Percentiles rank a stretch among this genome's conserved stretches.
These are phyloP conservation scores for Ambrosia trifida DNA, from an alignment of 129 eudicot genomes.

Conservation along the genomic window DNA sequence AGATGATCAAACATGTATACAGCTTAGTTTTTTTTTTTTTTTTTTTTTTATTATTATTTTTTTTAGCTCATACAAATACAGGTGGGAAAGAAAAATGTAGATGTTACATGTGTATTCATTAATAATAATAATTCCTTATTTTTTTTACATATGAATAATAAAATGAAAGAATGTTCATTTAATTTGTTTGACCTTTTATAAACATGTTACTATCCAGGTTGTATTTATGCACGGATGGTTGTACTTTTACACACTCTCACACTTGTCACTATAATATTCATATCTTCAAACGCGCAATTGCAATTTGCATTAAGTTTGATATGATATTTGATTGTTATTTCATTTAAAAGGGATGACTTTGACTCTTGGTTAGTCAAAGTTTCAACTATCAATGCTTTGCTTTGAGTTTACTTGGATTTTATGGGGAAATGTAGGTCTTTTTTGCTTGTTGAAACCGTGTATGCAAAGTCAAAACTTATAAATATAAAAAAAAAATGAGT, in stretches of 20 bases:
- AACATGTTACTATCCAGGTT: neutral
- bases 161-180: slow-evolving; percentile 9
- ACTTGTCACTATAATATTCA: slow-evolving; percentile 8
- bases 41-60: slow-evolving; percentile 14
- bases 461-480: neutral
- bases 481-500: neutral
- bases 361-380: slow-evolving; percentile 31
- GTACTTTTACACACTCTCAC: slow-evolving; percentile 10
- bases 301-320: slow-evolving; percentile 1
- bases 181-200: slow-evolving; percentile 22
- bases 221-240: slow-evolving; percentile 8
- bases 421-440: slow-evolving; percentile 24
- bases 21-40: slow-evolving; percentile 26
- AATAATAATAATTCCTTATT: slow-evolving; percentile 11
- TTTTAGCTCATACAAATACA: slow-evolving; percentile 12
- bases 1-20: slow-evolving; percentile 31
- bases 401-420: slow-evolving; percentile 32
- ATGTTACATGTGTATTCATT: slow-evolving; percentile 33
- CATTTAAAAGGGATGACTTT: slow-evolving; percentile 7
- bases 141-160: slow-evolving; percentile 30
- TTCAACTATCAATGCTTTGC: slow-evolving; percentile 5
- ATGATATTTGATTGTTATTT: slow-evolving; percentile 6
- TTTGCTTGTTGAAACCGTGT: slow-evolving; percentile 32
- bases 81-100: slow-evolving; percentile 30
- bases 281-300: slow-evolving; percentile 19